Evolutionary conservation across 371 early-diverging fungal genomes (phyloP), one percentile per base, ranked within the genome.

Genomic region (Syncephalastrum racemosum): DNA sequence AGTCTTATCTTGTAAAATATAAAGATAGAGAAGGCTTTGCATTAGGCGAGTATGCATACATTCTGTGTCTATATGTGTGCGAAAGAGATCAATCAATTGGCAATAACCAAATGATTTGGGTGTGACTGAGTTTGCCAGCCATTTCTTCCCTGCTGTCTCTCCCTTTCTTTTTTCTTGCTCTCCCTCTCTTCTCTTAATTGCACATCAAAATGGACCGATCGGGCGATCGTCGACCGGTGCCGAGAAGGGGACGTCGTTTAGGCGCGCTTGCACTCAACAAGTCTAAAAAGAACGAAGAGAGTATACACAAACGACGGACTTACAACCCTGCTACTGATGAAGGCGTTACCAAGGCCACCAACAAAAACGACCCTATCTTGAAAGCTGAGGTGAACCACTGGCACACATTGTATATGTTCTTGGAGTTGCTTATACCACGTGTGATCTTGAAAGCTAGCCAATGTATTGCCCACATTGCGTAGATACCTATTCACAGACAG

Each of bases 201-300:
- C 10, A 43, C 45, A 3, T 47, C 42, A 24, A 16, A 44, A 83
- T 81, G 81, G 81, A 83, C 47, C 73, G 73, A 58, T 59, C 67
- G 45, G 72, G 82, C 49, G 86, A 86, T 59, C 75, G 36, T 10
- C 36, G 36, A 31, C 36, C 36, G 36, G 12, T 31, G 36, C 36
- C 36, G 36, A 7, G 36, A 31, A 31, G 36, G 10, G 36, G 36
- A 31, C 36, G 36, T 31, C 36, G 36, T 5, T 31, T 31, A 31
- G 36, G 36, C 36, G 36, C 36, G 12, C 36, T 80, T 58, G 83
- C 90, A 53, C 83, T 86, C 52, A 80, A 75, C 57, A 81, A 85
- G 43, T 95, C 82, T 84, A 97, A 97, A 79, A 96, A 96, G 82
- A 88, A 94, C 53, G 96, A 97, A 73, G 99, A 98, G 70, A 85